Conservation (phyloP, 2,329 filamentous ascomycete species). For the Zalaria sp. region DNA sequence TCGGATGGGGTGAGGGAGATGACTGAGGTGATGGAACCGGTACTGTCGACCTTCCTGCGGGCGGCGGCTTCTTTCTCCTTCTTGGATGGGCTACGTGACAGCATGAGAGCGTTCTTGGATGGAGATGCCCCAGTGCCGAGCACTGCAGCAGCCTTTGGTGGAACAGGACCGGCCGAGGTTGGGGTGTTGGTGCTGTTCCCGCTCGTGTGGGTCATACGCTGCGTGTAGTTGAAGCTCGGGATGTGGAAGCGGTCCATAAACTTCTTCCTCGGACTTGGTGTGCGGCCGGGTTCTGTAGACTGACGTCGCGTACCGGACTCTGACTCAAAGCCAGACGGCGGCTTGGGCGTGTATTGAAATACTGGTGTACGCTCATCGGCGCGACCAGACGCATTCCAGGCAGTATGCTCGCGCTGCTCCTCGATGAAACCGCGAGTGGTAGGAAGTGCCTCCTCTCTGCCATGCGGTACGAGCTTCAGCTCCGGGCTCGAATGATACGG, state of each 20-base stretch:
- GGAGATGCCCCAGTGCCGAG: slow-evolving; percentile 16
- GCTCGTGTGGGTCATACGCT: too few species aligned
- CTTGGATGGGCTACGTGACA: slow-evolving; percentile 13
- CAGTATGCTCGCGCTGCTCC: slow-evolving; percentile 18
- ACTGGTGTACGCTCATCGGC: slow-evolving; percentile 16
- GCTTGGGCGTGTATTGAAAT: slow-evolving; percentile 12
- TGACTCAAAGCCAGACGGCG: slow-evolving; percentile 1
- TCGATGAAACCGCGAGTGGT: slow-evolving; percentile 27
- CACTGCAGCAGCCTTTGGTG: slow-evolving; percentile 22
- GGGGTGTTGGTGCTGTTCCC: neutral
- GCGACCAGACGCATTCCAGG: slow-evolving; percentile 16
- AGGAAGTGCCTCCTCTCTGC: slow-evolving; percentile 13
- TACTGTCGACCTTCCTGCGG: slow-evolving; percentile 1
- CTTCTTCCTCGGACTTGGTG: slow-evolving; percentile 26
- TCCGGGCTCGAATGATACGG: neutral
- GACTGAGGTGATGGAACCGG: neutral
- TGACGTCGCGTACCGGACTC: slow-evolving; percentile 8
- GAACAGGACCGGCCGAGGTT: slow-evolving; percentile 6
- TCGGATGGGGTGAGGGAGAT: too few species aligned
- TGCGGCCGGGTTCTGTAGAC: slow-evolving; percentile 4
- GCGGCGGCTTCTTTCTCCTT: slow-evolving; percentile 8
- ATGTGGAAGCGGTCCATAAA: slow-evolving; percentile 19
- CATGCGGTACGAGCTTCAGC: slow-evolving; percentile 13
- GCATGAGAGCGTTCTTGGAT: slow-evolving; percentile 5
- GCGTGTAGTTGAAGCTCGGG: slow-evolving; percentile 1